Percentiles rank a stretch among this genome's conserved stretches.
These are phyloP conservation scores for Cephalotrichum gorgonifer DNA, from an alignment of 2,329 filamentous ascomycete species.

Conservation along the genomic window DNA sequence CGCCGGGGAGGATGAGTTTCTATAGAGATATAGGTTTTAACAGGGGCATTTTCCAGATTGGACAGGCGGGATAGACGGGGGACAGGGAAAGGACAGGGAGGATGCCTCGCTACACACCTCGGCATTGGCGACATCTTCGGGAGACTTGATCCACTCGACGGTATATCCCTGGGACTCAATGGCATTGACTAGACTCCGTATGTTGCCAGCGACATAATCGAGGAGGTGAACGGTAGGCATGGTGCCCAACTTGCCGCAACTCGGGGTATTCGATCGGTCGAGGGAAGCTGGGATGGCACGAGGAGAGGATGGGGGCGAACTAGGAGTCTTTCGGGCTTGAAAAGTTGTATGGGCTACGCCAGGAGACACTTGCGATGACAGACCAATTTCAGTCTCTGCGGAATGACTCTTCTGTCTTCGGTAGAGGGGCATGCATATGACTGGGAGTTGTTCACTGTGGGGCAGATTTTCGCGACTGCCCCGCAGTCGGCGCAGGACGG, in stretches of 20 bases:
- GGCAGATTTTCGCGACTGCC: conserved; percentile 4
- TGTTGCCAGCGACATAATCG: conserved; percentile 92
- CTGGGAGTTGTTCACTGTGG: conserved; percentile 3
- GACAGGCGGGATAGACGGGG: neutral
- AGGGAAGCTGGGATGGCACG: neutral
- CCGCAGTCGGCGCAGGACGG: neutral
- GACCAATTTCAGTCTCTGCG: neutral
- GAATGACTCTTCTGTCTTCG: conserved; percentile 4
- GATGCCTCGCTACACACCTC: conserved; percentile 47
- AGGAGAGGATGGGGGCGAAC: neutral
- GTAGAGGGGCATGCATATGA: neutral
- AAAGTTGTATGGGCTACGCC: neutral
- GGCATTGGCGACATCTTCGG: conserved; percentile 73
- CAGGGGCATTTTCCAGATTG: neutral
- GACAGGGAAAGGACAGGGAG: neutral
- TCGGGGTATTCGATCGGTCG: neutral
- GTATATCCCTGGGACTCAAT: conserved; percentile 92
- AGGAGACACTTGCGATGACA: neutral
- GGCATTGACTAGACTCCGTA: conserved; percentile 91
- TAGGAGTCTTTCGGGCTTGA: neutral
- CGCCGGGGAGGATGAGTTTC: conserved; percentile 91
- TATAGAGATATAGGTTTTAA: conserved; percentile 26
- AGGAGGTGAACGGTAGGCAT: conserved; percentile 72
- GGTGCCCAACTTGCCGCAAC: conserved; percentile 14
- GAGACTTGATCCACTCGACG: conserved; percentile 83